Evolutionary conservation across 1,284 basidiomycete genomes (phyloP), one percentile per base, ranked within the genome.

Genomic region (Mycena citricolor): DNA sequence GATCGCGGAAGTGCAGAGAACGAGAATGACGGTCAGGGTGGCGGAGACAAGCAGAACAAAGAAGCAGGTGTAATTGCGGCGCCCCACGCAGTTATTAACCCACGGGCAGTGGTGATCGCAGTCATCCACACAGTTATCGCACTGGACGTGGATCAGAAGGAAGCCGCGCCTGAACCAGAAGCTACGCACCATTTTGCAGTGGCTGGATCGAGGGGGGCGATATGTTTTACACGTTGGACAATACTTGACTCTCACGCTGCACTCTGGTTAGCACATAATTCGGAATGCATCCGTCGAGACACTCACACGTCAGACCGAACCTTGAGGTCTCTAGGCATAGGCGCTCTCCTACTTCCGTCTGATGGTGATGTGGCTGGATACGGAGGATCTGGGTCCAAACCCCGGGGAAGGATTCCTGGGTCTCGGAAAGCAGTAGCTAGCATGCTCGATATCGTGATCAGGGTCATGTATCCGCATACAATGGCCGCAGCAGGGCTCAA

Each of bases 71-170:
- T 97, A 97, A 63, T 95, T 97, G 37, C 92, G 83, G 38, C 88
- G 79, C 4, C 94, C 93, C 33, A 97, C 76, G 60, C 93, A 97
- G 60, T 92, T 94, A 64, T 95, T 94, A 24, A 97, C 81, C 83
- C 93, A 97, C 54, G 93, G 89, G 56, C 94, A 97, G 65, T 95
- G 91, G 60, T 94, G 91, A 60, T 94, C 86, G 57, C 81, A 85
- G 17, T 84, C 86, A 55, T 95, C 93, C 17, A 95, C 89, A 60
- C 94, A 97, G 61, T 97, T 95, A 56, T 94, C 90, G 63, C 93
- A 97, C 86, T 92, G 56, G 1, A 28, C 25, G 25, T 33, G 47
- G 39, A 55, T 42, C 36, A 31, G 10, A 32, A 24, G 23, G 30
- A 35, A 32, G 29, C n/a, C n/a, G n/a, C n/a, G n/a, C n/a, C 32